Evolutionary conservation across 2,329 filamentous ascomycete species (phyloP), one percentile per base, ranked within the genome.

Genomic region (Cladorrhinum sp.): DNA sequence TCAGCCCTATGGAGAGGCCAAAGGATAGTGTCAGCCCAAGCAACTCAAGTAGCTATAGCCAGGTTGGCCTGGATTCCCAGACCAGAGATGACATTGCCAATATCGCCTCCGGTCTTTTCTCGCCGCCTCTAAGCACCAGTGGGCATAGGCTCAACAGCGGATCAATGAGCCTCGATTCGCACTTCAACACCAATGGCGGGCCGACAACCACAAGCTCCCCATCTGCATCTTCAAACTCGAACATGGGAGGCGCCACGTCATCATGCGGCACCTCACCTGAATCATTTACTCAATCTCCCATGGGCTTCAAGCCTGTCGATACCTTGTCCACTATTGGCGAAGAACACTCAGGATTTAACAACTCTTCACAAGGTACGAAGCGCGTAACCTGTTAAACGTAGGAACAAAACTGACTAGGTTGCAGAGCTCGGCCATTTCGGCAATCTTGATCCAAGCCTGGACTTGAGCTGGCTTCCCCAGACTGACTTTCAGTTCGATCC

Each of bases 401-500:
- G 23, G 7, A 16, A 36, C 9, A 13, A 24, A 23, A 24, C 66
- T 69, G 62, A 68, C 52, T 24, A 13, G 2, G 12, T 9, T 38
- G 8, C 60, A 77, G 76, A 73, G 51, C 70, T 75, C n/a, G 71
- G 72, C 18, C 73, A 74, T 27, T 72, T 78, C 36, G 69, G 72
- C 48, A 72, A 75, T 55, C 76, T 84, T 57, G 80, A 81, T 64
- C 74, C 78, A 66, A 84, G 84, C 66, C 10, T 36, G 32, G 41
- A 45, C 10, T 81, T 92, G 68, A 88, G 91, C 72, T 93, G 89
- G 85, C 79, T 95, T 2, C 87, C 89, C 68, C 90, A 96, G 72
- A 93, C 92, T 68, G 88, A 88, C 60, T 91, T 91, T 59, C 86
- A 90, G 65, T 97, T 98, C 69, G 93, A 98, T 64, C 93, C 95